Base-by-base conservation (phyloP, 169 alveolate species). In the Cryptosporidium canis region DNA sequence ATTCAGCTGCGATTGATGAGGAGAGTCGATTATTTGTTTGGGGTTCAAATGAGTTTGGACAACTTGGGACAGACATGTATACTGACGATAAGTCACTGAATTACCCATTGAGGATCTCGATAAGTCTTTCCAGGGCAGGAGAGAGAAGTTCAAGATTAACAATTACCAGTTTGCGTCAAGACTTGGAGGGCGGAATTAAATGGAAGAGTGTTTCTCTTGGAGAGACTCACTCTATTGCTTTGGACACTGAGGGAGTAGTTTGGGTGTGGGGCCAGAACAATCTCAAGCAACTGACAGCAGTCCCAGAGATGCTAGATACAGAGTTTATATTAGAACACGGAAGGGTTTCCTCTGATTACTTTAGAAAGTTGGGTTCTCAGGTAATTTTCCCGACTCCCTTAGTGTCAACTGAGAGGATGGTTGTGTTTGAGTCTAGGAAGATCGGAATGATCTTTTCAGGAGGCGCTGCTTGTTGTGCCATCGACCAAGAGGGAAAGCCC, bases 251-350 rank as follows among this genome's bases (percentile, higher is more conserved):
- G 6, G 87, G 87, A 21, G 14, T 35, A 3, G 58, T 77, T 55
- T 77, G 87, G 87, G 87, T 77, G 18, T 77, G 87, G 87, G 87
- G 87, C 1, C 87, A 77, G 16, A 77, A 77, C 48, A 77, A 77
- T 77, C 41, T 77, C 39, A 58, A 77, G n/a, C 87, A 77, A 37
- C 31, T 77, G 41, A 58, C 87, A 39, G 55, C 21, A 41, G 61
- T 77, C 27, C 87, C 87, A 18, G 65, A 77, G 24, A 37, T 21
- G 7, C 51, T 77, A 7, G 29, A 39, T 14, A 16, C 44, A 12
- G 64, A 77, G 37, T 24, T 77, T 35, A 18, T 77, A n/a, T 18
- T 58, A 3, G 61, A 41, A 58, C n/a, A n/a, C n/a, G 27, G 35
- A 4, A 37, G 11, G 18, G 27, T 27, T 41, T 35, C 51, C 58